These are phyloP conservation scores for Sclerotinia trifoliorum DNA, from an alignment of 2,329 filamentous ascomycete genomes.

Conservation along the genomic window DNA sequence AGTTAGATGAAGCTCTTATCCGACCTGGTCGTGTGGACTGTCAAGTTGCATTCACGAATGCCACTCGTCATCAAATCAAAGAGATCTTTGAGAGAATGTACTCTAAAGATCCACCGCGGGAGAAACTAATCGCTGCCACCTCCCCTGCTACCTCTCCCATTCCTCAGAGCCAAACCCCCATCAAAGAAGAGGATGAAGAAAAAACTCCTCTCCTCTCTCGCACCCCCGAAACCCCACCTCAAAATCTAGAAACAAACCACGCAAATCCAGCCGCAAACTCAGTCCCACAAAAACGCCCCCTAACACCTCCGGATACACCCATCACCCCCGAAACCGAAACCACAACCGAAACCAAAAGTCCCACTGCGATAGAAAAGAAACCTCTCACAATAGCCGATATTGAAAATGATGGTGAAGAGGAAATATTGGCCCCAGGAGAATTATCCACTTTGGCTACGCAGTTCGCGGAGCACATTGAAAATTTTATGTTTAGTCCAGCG, in stretches of 20 bases:
- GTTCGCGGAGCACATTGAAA: slow-evolving; percentile 55
- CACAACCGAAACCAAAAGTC: neutral
- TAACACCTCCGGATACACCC: slow-evolving; percentile 30
- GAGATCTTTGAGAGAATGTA: slow-evolving; percentile 64
- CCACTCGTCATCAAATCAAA: slow-evolving; percentile 52
- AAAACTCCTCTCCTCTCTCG: neutral
- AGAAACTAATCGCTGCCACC: slow-evolving; percentile 25
- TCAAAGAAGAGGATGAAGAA: slow-evolving; percentile 10
- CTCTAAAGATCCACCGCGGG: slow-evolving; percentile 40
- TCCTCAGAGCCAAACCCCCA: slow-evolving; percentile 3
- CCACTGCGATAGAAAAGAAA: neutral
- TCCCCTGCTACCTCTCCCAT: slow-evolving; percentile 29
- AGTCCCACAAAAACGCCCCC: slow-evolving; percentile 4
- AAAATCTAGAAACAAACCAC: neutral
- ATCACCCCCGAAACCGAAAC: neutral
- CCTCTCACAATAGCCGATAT: neutral
- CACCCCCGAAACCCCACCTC: neutral
- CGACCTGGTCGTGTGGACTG: slow-evolving; percentile 72
- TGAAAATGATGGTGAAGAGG: slow-evolving; percentile 1
- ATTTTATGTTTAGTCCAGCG: slow-evolving; percentile 55
- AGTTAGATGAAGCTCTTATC: slow-evolving; percentile 71
- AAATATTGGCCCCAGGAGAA: slow-evolving; percentile 34
- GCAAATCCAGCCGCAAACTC: neutral
- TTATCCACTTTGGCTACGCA: slow-evolving; percentile 40
- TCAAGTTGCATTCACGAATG: slow-evolving; percentile 62